A percentile compares a stretch with the other conserved stretches of the same genome.
Conservation (phyloP, 768 basidiomycete genomes). For the Candolleomyces aberdarensis region DNA sequence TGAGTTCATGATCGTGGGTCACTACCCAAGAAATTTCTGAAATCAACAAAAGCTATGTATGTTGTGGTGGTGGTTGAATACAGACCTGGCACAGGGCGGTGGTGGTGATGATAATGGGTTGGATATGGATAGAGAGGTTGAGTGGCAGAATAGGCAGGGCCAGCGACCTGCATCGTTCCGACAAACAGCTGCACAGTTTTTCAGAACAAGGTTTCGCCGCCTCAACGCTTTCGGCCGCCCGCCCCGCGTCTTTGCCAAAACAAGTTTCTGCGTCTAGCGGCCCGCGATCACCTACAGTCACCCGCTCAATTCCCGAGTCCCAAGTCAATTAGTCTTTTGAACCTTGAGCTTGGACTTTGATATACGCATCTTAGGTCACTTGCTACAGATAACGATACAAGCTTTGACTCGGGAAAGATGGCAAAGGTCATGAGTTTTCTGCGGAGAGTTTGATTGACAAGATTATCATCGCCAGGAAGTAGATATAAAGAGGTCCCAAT, state of each 20-base stretch:
- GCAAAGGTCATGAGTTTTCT: not conserved
- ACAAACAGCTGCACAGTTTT: constrained; percentile 66
- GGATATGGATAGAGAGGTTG: constrained; percentile 34
- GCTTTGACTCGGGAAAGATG: not conserved
- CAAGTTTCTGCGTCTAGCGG: not conserved
- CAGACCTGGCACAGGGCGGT: constrained; percentile 23
- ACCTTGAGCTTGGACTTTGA: not conserved
- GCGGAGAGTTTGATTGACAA: not conserved
- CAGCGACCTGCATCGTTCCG: constrained; percentile 60
- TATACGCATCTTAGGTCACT: not conserved
- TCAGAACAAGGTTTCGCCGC: constrained; percentile 55
- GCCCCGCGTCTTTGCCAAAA: constrained; percentile 1
- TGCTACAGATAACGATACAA: not conserved
- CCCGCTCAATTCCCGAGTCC: not conserved
- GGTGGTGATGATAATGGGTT: constrained; percentile 31
- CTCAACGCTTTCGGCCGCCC: constrained; percentile 1
- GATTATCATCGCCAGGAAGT: not conserved
- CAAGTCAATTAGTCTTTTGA: no score
- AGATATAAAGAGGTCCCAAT: not conserved
- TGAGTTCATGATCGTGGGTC: constrained; percentile 57
- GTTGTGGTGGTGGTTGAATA: constrained; percentile 16
- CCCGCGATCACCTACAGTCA: not conserved
- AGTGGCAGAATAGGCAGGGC: constrained; percentile 33
- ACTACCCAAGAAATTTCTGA: constrained; percentile 19
- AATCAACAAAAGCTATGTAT: constrained; percentile 14